Evolutionary conservation across 164 flowering plant species (phyloP), one percentile per base, ranked within the genome.

Genomic region (Brasenia schreberi): DNA sequence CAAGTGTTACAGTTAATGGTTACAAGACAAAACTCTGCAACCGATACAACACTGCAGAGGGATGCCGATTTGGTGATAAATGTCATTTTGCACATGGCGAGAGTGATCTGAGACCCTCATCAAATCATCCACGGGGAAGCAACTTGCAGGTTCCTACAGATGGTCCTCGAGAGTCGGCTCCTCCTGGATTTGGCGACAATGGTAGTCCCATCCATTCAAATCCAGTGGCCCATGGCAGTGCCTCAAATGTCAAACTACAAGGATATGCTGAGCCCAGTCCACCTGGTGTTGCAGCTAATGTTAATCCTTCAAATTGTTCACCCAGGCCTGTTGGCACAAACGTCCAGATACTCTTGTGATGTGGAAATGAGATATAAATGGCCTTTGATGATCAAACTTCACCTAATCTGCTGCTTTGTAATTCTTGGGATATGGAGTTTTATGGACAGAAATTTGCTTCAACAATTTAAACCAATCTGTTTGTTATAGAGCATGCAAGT

Each of bases 81-180:
- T 77, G 79, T 33, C 77, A 74, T 64, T 77, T 77, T 77, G 79
- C 79, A 59, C 79, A 73, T 68, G 79, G 76, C 9, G 79, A 76
- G 33, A 65, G 71, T 58, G 76, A 76, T 59, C 74, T 77, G 64
- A 66, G 69, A 42, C 19, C 53, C 12, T 66, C 72, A 56, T 64
- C 61, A 27, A 65, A 68, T 58, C 61, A 43, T 6, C 52, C 71
- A 49, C 65, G 59, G 65, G 71, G 71, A 63, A 68, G 63, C 59
- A 43, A 18, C 45, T 3, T 18, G 18, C 56, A 62, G 19, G 27
- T 18, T 49, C 56, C 18, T 7, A 23, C 42, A 6, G 64, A 64
- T 18, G 75, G 64, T 56, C 59, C 69, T 18, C 44, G 39, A 33
- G 39, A 33, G 39, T 33, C 4, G 39, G 39, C 39, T 4, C 39